Conservation (phyloP, 495 filamentous ascomycete genomes). For the Neurospora intermedia region DNA sequence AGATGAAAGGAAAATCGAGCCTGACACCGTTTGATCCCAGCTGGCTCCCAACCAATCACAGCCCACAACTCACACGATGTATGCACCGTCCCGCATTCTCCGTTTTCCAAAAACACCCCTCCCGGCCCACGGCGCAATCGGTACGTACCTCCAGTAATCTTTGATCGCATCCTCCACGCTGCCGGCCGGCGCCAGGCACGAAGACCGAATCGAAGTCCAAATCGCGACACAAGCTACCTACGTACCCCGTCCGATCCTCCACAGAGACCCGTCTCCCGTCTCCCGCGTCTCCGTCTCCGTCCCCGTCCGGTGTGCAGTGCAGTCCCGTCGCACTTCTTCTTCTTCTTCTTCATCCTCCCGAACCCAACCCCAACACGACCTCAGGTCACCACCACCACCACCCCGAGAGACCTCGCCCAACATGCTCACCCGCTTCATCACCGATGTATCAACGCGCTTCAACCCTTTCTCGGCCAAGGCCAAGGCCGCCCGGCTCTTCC, state of each 20-base stretch:
- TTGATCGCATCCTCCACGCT: neutral
- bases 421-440: conserved; percentile 86
- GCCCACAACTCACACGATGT: neutral
- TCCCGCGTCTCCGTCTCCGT: neutral
- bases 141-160: neutral
- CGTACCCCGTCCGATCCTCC: neutral
- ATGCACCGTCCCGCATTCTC: neutral
- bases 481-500: conserved; percentile 75
- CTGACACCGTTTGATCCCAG: neutral
- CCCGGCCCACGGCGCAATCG: neutral
- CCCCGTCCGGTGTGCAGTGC: conserved; percentile 4
- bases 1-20: neutral
- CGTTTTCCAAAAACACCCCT: neutral
- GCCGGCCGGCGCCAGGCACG: neutral
- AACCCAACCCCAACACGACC: neutral
- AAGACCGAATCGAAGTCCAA: neutral
- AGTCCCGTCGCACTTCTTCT: neutral
- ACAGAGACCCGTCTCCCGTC: neutral
- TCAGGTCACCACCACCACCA: neutral
- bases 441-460: conserved; percentile 72
- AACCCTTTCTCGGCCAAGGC: conserved; percentile 75
- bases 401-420: conserved; percentile 16
- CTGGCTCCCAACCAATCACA: neutral
- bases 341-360: neutral
- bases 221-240: neutral